Evolutionary conservation across 2,329 filamentous ascomycete genomes (phyloP), one percentile per base, ranked within the genome.

Genomic region (Xylariaceae sp.): DNA sequence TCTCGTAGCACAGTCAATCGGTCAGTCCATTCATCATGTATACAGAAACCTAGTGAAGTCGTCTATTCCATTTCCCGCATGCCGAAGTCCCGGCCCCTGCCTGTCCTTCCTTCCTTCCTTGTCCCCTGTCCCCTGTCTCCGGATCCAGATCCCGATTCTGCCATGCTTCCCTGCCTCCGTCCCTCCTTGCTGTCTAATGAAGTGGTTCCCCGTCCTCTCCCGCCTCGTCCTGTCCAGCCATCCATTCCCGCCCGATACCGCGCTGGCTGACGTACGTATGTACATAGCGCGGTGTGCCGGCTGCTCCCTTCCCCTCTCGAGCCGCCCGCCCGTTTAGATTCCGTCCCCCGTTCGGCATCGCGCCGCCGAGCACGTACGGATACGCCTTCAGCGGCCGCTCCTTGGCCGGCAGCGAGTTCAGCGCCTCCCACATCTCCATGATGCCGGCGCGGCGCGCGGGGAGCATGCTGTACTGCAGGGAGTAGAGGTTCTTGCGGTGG

Each of bases 381-480:
- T 67, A 66, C 7, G 66, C 47, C 20, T 64, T 62, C 12, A 77
- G 71, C 3, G 74, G 71, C 61, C 77, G 76, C 56, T 75, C 83
- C 76, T 63, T 75, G 7, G 72, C 71, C 7, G 76, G 76, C 46
- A 82, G 69, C 26, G 75, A 75, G 59, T 83, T 89, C 52, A 95
- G 75, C 40, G 84, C 82, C 43, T 82, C 79, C 95, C 96, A 99
- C 72, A 98, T 88, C 70, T 97, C 92, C 66, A 84, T 80, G 54
- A 98, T 89, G 2, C 88, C 87, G 0, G 91, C 89, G 44, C 96
- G 80, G 51, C 84, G 84, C 7, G 90, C 89, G 0, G 96, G 96
- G 41, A 99, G 81, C 91, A 98, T 98, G 76, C 91, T 96, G 74
- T 99, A 99, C 75, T 99, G 95, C 67, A 99, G 79, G 65, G 91